Percentiles rank a stretch among this genome's conserved stretches.
phyloP scores from a whole-genome alignment of 495 filamentous ascomycete species.

The Sphaerosporella brunnea region DNA sequence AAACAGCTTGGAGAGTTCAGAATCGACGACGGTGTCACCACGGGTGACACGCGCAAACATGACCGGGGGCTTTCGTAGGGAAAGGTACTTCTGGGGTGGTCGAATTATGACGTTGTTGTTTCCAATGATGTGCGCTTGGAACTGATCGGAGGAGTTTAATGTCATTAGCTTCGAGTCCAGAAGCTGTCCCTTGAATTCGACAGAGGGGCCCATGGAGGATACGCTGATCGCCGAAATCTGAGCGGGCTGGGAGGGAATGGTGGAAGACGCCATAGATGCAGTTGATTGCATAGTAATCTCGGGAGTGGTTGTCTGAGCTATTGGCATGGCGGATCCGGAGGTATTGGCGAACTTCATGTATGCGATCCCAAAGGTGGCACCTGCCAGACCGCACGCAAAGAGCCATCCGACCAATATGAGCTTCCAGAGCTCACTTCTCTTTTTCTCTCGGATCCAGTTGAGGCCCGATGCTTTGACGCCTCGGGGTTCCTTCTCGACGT shows the following conservation, averaged over 20 bases:
- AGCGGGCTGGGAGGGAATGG: neutral
- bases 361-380: constrained; percentile 22
- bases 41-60: constrained; percentile 38
- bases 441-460: constrained; percentile 21
- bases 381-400: constrained; percentile 18
- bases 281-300: neutral
- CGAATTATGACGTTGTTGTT: constrained; percentile 44
- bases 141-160: constrained; percentile 31
- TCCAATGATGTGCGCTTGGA: constrained; percentile 45
- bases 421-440: constrained; percentile 22
- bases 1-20: constrained; percentile 37
- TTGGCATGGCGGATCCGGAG: constrained; percentile 3
- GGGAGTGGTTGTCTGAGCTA: neutral
- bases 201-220: neutral
- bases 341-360: constrained; percentile 22
- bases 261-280: neutral
- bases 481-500: constrained; percentile 24
- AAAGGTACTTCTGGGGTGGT: constrained; percentile 34
- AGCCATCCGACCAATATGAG: constrained; percentile 23
- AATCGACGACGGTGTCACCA: constrained; percentile 29
- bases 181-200: neutral
- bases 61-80: constrained; percentile 33
- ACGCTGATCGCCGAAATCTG: neutral
- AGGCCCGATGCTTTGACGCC: constrained; percentile 11
- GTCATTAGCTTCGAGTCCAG: constrained; percentile 13